Base-by-base conservation (phyloP, 2,329 filamentous ascomycete genomes). In the Claviceps citrina region DNA sequence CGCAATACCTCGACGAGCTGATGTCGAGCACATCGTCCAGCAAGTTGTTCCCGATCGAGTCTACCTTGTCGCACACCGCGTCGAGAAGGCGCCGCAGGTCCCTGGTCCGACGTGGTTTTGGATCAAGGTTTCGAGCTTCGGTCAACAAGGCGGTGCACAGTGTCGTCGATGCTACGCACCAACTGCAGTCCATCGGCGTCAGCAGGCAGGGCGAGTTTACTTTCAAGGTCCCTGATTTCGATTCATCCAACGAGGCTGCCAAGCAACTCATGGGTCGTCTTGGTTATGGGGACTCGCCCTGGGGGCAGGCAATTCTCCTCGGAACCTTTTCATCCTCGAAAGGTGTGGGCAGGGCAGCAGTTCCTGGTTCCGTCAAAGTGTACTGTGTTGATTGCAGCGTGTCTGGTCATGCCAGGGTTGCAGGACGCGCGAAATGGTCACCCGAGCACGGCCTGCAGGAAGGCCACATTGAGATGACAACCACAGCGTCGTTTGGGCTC, bases 201-300 rank as follows among this genome's bases (percentile, higher is more conserved):
- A 39, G 34, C 36, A 31, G 48, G 16, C 44, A 49, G 28, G 26
- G 38, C 7, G 43, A 47, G 5, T 24, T 54, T 16, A 25, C 43
- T 1, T 52, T 47, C 36, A 42, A 47, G 22, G 38, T 53, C 8
- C 50, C 51, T 1, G 40, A 54, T 22, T 45, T 45, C 10, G 5
- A 5, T 2, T 15, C 25, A 3, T 10, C 30, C 2, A 19, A 39
- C 8, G 15, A n/a, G 2, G 26, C 31, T 24, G 34, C 30, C 19
- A 43, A 40, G 22, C 28, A n/a, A 13, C 33, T 40, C 4, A 13
- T 25, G 2, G 30, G 24, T 18, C 15, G 8, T n/a, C 3, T 19
- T 7, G 22, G 8, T 2, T 28, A 28, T 20, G n/a, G 13, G 5
- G 3, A 38, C 25, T 38, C 42, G 7, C 38, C 38, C n/a, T 43